Evolutionary conservation across 176 grass and related monocot species (phyloP).

Genomic region (Bothriochloa decipiens): DNA sequence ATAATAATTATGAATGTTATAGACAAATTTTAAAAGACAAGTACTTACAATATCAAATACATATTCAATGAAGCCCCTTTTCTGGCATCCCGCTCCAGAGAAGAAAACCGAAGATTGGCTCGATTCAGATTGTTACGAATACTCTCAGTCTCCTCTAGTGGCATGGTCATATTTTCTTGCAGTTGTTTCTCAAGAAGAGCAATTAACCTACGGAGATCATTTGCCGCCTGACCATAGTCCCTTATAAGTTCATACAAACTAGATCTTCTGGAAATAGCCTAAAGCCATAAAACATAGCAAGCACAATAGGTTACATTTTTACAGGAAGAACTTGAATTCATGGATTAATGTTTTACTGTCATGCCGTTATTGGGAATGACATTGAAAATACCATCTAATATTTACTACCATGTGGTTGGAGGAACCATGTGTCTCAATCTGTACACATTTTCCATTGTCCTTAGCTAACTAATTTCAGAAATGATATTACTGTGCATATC

Average conservation of each 20-base stretch:
- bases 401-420: background rate
- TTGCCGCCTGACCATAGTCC: slow-evolving; percentile 74
- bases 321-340: slow-evolving; percentile 8
- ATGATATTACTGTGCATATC: background rate
- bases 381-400: background rate
- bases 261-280: slow-evolving; percentile 94
- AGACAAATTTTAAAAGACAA: slow-evolving; percentile 7
- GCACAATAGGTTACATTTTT: slow-evolving; percentile 21
- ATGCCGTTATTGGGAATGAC: background rate
- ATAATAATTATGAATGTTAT: slow-evolving; percentile 23
- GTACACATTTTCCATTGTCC: background rate
- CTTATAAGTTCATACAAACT: slow-evolving; percentile 79
- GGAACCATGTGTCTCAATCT: background rate
- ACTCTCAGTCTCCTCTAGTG: slow-evolving; percentile 46
- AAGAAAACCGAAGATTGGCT: slow-evolving; percentile 59
- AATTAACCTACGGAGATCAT: slow-evolving; percentile 72
- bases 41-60: slow-evolving; percentile 89
- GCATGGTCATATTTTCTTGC: slow-evolving; percentile 54
- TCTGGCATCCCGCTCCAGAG: slow-evolving; percentile 63
- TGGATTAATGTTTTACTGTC: background rate
- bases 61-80: slow-evolving; percentile 67
- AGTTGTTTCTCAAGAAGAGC: slow-evolving; percentile 79
- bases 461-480: slow-evolving; percentile 3
- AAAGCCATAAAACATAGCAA: slow-evolving; percentile 36
- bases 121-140: slow-evolving; percentile 56